These are phyloP conservation scores for Salinomyces thailandicus DNA, from an alignment of 2,329 filamentous ascomycete species.

Conservation along the genomic window DNA sequence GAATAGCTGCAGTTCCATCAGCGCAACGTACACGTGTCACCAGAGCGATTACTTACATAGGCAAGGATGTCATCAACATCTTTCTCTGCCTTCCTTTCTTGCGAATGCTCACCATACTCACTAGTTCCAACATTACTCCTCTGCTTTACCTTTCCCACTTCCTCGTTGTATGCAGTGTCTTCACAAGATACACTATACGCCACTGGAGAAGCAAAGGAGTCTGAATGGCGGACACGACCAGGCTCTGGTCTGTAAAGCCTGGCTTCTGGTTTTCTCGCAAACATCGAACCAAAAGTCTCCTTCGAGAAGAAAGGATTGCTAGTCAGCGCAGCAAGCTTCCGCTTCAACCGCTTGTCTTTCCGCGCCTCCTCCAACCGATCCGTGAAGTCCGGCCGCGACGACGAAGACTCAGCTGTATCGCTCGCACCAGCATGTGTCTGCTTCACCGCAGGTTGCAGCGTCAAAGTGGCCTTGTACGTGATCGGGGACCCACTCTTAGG, in stretches of 20 bases:
- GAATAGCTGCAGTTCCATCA: too few relatives aligned
- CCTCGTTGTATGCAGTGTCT: too few relatives aligned
- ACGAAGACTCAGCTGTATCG: neutral
- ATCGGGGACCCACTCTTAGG: neutral
- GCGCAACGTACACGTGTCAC: too few relatives aligned
- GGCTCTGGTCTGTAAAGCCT: neutral
- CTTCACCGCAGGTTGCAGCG: slow-evolving; percentile 1
- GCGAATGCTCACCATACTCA: neutral
- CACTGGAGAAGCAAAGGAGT: too few relatives aligned
- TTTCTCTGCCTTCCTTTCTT: neutral
- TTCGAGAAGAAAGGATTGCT: slow-evolving; percentile 6
- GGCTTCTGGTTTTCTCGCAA: slow-evolving; percentile 1
- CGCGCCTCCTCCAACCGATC: slow-evolving; percentile 1
- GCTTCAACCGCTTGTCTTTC: slow-evolving; percentile 2
- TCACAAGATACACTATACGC: too few relatives aligned
- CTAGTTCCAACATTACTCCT: neutral
- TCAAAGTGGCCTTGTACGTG: slow-evolving; percentile 5
- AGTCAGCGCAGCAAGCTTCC: slow-evolving; percentile 2
- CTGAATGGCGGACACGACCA: too few relatives aligned
- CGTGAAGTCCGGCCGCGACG: neutral
- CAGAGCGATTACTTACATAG: neutral
- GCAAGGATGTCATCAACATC: neutral
- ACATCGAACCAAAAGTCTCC: slow-evolving; percentile 1
- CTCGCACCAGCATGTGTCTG: neutral
- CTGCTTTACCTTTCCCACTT: neutral